Conservation (phyloP, 768 basidiomycete species). For the Panaeolus papilionaceus region DNA sequence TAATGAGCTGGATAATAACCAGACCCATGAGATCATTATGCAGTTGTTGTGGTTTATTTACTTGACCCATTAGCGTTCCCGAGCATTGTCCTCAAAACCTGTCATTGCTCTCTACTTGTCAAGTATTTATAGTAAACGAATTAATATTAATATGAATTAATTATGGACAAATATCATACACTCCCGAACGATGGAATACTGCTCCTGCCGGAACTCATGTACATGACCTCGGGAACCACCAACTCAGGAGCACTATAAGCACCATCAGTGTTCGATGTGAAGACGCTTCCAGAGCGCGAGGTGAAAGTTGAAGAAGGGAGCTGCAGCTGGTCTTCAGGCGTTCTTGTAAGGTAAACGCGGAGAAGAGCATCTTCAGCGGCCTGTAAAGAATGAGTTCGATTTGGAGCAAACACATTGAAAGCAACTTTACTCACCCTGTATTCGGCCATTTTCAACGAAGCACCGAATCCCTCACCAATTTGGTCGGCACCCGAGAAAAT, state of each 20-base stretch:
- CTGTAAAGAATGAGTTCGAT: constrained; percentile 38
- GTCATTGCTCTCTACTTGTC: background rate
- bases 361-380: constrained; percentile 88
- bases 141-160: constrained; percentile 17
- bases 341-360: constrained; percentile 81
- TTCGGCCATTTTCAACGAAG: constrained; percentile 93
- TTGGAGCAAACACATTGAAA: background rate
- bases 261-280: constrained; percentile 43
- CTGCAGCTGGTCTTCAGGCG: constrained; percentile 69
- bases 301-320: constrained; percentile 82
- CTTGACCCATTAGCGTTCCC: background rate
- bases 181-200: constrained; percentile 24
- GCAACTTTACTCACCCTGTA: constrained; percentile 67
- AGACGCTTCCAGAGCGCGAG: constrained; percentile 57
- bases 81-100: background rate
- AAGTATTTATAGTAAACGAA: background rate
- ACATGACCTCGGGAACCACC: constrained; percentile 64
- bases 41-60: background rate
- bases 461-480: constrained; percentile 94
- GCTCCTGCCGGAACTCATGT: constrained; percentile 72
- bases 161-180: constrained; percentile 12
- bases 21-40: background rate
- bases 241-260: constrained; percentile 61
- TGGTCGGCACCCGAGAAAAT: constrained; percentile 85
- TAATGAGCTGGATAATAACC: background rate